Percentiles rank a stretch among this genome's conserved stretches.
These are phyloP conservation scores for Eragrostis curvula DNA, from an alignment of 176 grass and related monocot genomes.

Conservation along the genomic window DNA sequence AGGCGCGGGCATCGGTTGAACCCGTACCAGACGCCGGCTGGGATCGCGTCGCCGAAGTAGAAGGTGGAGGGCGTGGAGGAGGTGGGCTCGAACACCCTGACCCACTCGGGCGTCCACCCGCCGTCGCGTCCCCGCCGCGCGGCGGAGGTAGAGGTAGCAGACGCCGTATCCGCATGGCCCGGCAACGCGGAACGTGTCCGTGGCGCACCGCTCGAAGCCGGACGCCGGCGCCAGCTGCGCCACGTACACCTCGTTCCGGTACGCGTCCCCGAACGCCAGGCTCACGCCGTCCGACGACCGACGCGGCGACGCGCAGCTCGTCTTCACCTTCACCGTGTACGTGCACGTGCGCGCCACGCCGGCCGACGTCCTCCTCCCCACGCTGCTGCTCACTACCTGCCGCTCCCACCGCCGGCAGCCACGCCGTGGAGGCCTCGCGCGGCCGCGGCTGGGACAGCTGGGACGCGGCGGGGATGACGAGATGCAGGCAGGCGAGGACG, in stretches of 20 bases:
- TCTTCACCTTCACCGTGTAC: slow-evolving; percentile 86
- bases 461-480: not conserved
- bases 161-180: slow-evolving; percentile 85
- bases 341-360: slow-evolving; percentile 33
- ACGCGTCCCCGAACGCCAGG: slow-evolving; percentile 80
- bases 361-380: not conserved
- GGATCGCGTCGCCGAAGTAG: slow-evolving; percentile 64
- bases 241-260: slow-evolving; percentile 80
- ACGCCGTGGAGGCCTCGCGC: not conserved
- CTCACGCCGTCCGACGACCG: slow-evolving; percentile 60
- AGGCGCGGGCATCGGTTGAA: slow-evolving; percentile 56
- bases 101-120: slow-evolving; percentile 76
- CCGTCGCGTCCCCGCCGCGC: slow-evolving; percentile 57
- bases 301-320: slow-evolving; percentile 70
- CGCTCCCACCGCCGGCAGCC: not conserved
- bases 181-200: slow-evolving; percentile 66
- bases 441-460: not conserved
- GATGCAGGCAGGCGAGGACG: not conserved
- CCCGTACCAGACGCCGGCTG: slow-evolving; percentile 74
- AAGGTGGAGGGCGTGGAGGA: slow-evolving; percentile 59
- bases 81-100: slow-evolving; percentile 70
- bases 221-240: slow-evolving; percentile 41
- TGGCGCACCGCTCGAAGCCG: slow-evolving; percentile 80
- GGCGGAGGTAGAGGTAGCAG: slow-evolving; percentile 90
- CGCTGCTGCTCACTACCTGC: not conserved